phyloP scores from a whole-genome alignment of 148 eudicot species.

The Spergularia marina region DNA sequence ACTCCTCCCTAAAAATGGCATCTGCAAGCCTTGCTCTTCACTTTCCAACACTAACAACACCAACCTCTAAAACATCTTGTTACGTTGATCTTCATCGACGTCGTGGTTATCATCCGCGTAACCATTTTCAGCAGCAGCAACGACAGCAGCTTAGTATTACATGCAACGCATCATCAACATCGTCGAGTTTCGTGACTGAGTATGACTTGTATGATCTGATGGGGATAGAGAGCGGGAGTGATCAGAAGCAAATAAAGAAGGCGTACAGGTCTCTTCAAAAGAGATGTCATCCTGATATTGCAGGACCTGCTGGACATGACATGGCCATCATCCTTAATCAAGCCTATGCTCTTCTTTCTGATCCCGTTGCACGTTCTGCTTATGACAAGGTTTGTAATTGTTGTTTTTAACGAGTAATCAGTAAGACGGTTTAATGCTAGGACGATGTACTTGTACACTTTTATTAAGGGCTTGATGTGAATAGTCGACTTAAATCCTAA shows the following conservation, averaged over 20 bases:
- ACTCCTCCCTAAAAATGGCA: slow-evolving; percentile 8
- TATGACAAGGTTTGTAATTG: slow-evolving; percentile 60
- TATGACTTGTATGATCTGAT: slow-evolving; percentile 79
- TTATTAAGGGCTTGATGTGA: too few species aligned
- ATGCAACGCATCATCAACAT: slow-evolving; percentile 42
- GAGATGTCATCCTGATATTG: slow-evolving; percentile 91
- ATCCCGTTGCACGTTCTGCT: slow-evolving; percentile 56
- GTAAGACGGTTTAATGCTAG: not conserved
- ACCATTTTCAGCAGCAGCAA: not conserved
- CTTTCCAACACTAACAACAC: slow-evolving; percentile 19
- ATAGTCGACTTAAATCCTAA: too few species aligned
- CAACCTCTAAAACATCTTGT: not conserved
- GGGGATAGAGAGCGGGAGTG: slow-evolving; percentile 65
- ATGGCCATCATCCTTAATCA: slow-evolving; percentile 93
- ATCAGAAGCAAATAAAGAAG: slow-evolving; percentile 49
- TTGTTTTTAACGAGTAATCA: not conserved
- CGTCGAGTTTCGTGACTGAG: slow-evolving; percentile 43
- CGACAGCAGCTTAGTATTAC: not conserved
- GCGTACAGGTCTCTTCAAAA: slow-evolving; percentile 80
- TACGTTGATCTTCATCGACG: not conserved
- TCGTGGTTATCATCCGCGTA: not conserved
- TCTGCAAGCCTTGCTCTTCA: slow-evolving; percentile 23
- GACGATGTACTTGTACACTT: too few species aligned
- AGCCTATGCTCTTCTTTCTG: slow-evolving; percentile 74
- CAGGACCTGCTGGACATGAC: slow-evolving; percentile 77